Percentiles rank a stretch among this genome's conserved stretches.
Conservation (phyloP, 176 grass and related monocot species). For the Hordeum marinum region DNA sequence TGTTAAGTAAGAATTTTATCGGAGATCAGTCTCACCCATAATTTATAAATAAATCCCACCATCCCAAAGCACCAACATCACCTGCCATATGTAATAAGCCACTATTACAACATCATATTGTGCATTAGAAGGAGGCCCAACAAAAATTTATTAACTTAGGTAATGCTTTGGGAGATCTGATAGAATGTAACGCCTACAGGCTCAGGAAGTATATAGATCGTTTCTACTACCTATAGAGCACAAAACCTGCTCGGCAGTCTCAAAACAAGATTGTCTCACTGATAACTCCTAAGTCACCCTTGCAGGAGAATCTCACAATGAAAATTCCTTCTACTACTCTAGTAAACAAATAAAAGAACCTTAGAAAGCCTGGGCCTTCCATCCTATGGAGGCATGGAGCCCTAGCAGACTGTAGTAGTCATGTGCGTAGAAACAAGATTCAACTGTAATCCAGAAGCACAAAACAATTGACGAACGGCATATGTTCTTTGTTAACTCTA, state of each 20-base stretch:
- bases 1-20: constrained; percentile 20
- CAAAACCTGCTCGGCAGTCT: background rate
- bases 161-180: background rate
- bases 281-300: background rate
- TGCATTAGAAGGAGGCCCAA: background rate
- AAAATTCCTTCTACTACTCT: background rate
- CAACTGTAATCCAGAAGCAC: background rate
- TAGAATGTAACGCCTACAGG: background rate
- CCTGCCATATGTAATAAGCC: constrained; percentile 48
- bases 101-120: constrained; percentile 10
- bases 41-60: constrained; percentile 98
- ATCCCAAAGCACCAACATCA: constrained; percentile 76
- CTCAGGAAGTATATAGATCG: background rate
- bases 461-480: background rate
- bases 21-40: constrained; percentile 64
- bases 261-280: background rate
- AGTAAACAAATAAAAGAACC: constrained; percentile 1
- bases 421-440: background rate
- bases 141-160: background rate
- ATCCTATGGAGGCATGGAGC: background rate
- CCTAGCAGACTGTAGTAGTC: background rate
- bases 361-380: background rate
- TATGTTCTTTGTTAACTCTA: background rate
- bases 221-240: background rate
- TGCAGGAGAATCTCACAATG: background rate